These are phyloP conservation scores for Hypoxylon sp. DNA, from an alignment of 2,329 filamentous ascomycete species.

Conservation along the genomic window DNA sequence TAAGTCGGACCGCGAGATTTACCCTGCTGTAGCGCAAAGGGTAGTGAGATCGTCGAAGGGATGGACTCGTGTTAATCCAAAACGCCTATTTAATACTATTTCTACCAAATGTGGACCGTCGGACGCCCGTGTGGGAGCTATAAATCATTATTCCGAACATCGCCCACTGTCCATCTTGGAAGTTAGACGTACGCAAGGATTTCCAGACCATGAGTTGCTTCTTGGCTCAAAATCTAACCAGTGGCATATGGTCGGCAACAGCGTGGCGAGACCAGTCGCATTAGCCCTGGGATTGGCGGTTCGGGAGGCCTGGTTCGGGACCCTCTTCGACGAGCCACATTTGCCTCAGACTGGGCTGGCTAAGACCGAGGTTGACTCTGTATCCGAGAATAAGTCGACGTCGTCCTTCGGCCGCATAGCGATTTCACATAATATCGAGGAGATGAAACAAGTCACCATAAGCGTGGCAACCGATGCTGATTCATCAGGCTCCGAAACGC, in stretches of 20 bases:
- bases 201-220: constrained; percentile 78
- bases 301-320: constrained; percentile 68
- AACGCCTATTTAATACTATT: constrained; percentile 73
- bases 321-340: constrained; percentile 53
- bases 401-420: not conserved
- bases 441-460: not conserved
- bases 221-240: constrained; percentile 70
- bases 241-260: constrained; percentile 81
- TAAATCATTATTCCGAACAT: constrained; percentile 76
- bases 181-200: constrained; percentile 76
- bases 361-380: not conserved
- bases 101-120: constrained; percentile 66
- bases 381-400: not conserved
- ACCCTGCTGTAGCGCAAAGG: constrained; percentile 51
- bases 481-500: constrained; percentile 23
- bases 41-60: constrained; percentile 54
- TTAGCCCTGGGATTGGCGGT: constrained; percentile 76
- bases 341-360: constrained; percentile 27
- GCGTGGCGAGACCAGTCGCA: constrained; percentile 78
- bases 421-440: not conserved
- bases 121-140: constrained; percentile 69
- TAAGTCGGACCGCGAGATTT: constrained; percentile 58
- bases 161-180: constrained; percentile 77
- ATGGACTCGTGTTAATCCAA: constrained; percentile 68
- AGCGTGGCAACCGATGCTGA: not conserved